phyloP scores from a whole-genome alignment of 441 rosid species.

The Brassica hybrid region DNA sequence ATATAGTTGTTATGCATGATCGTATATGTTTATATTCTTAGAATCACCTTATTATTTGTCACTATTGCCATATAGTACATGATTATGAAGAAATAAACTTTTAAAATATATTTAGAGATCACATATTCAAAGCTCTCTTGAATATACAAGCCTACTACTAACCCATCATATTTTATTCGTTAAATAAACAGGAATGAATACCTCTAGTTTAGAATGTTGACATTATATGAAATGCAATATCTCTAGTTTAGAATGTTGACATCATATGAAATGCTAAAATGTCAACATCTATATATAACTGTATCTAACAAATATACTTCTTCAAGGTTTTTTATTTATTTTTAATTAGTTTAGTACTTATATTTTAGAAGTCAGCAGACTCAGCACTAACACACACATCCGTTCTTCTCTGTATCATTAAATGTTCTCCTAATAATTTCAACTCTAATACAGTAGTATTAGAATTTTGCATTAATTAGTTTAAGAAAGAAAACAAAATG shows the following conservation, averaged over 20 bases:
- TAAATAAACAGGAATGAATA: background rate
- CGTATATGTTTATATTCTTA: background rate
- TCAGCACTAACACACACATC: background rate
- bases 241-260: conserved; percentile 7
- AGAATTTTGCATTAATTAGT: background rate
- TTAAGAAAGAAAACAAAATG: background rate
- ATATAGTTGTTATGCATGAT: too few species aligned
- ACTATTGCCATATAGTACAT: background rate
- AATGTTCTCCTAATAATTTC: conserved; percentile 16
- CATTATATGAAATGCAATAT: conserved; percentile 20
- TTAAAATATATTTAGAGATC: too few species aligned
- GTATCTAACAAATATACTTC: background rate
- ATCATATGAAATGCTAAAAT: conserved; percentile 18
- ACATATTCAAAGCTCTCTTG: too few species aligned
- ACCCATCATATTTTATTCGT: background rate
- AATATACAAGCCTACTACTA: background rate
- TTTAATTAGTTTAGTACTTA: background rate
- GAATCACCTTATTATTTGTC: background rate
- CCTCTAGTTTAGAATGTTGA: conserved; percentile 14
- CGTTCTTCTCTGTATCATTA: background rate
- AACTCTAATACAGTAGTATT: background rate
- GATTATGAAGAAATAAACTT: background rate
- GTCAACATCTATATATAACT: conserved; percentile 21
- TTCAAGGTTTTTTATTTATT: background rate
- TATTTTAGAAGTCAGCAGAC: conserved; percentile 10